phyloP scores from a whole-genome alignment of 805 yeast species.

The Saccharomycopsis fermentans region DNA sequence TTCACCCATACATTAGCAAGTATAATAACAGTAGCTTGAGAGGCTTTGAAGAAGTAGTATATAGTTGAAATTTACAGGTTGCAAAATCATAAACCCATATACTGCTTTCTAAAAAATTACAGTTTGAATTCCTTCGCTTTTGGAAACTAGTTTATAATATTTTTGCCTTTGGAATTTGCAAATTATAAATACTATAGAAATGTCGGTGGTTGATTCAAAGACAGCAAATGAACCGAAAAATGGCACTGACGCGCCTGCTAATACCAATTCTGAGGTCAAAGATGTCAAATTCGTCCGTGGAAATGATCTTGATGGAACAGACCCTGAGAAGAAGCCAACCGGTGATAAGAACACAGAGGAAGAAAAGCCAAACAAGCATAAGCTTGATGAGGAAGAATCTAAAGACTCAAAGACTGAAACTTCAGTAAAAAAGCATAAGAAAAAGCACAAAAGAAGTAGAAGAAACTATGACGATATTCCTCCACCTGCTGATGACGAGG shows the following conservation, averaged over 20 bases:
- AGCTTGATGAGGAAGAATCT: constrained; percentile 5
- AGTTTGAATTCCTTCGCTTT: too few relatives aligned
- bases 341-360: constrained; percentile 15
- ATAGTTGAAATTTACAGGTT: too few relatives aligned
- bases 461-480: constrained; percentile 53
- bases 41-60: too few relatives aligned
- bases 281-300: too few relatives aligned
- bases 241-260: background rate
- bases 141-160: too few relatives aligned
- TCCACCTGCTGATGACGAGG: constrained; percentile 38
- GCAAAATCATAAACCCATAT: too few relatives aligned
- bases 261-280: background rate
- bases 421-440: constrained; percentile 23
- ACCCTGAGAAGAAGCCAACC: constrained; percentile 18
- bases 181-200: background rate
- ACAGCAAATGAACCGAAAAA: background rate
- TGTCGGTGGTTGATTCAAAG: background rate
- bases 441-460: constrained; percentile 48
- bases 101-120: too few relatives aligned
- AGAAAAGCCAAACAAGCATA: constrained; percentile 1
- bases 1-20: too few relatives aligned
- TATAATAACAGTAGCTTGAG: too few relatives aligned
- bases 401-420: constrained; percentile 22
- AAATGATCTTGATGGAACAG: background rate
- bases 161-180: background rate